Percentiles rank a stretch among this genome's conserved stretches.
Conservation (phyloP, 2,329 filamentous ascomycete genomes). For the Emmonsiellopsis sp. region DNA sequence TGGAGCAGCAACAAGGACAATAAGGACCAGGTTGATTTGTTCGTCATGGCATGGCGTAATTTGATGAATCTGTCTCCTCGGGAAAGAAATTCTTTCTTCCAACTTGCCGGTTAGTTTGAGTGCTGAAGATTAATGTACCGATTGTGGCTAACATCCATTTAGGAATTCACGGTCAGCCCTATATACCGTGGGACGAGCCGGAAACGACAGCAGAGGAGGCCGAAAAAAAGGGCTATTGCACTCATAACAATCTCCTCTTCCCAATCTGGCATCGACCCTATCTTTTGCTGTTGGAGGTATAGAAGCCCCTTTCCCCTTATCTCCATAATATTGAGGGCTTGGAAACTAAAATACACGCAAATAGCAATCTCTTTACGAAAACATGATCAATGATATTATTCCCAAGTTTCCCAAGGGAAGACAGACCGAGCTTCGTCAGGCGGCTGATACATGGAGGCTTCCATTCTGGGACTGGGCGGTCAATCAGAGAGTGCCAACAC, state of each 20-base stretch:
- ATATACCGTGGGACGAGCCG: conserved; percentile 46
- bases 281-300: conserved; percentile 50
- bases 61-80: not conserved
- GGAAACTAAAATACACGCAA: not conserved
- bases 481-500: conserved; percentile 18
- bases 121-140: not conserved
- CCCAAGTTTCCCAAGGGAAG: conserved; percentile 34
- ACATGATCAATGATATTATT: conserved; percentile 26
- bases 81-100: conserved; percentile 1
- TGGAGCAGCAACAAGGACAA: conserved; percentile 2
- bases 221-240: conserved; percentile 49
- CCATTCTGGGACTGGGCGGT: conserved; percentile 44
- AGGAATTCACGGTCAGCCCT: conserved; percentile 75
- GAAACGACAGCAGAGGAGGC: conserved; percentile 41
- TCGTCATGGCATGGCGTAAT: conserved; percentile 3
- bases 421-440: conserved; percentile 34
- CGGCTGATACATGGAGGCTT: conserved; percentile 36
- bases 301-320: conserved; percentile 15
- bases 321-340: not conserved
- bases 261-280: conserved; percentile 79
- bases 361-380: conserved; percentile 31
- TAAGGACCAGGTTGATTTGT: not conserved
- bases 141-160: not conserved
- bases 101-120: conserved; percentile 1
- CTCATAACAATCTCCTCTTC: conserved; percentile 67